Percentiles rank a stretch among this genome's conserved stretches.
phyloP scores from a whole-genome alignment of 2,329 filamentous ascomycete species.

The Sporothrix sp. region DNA sequence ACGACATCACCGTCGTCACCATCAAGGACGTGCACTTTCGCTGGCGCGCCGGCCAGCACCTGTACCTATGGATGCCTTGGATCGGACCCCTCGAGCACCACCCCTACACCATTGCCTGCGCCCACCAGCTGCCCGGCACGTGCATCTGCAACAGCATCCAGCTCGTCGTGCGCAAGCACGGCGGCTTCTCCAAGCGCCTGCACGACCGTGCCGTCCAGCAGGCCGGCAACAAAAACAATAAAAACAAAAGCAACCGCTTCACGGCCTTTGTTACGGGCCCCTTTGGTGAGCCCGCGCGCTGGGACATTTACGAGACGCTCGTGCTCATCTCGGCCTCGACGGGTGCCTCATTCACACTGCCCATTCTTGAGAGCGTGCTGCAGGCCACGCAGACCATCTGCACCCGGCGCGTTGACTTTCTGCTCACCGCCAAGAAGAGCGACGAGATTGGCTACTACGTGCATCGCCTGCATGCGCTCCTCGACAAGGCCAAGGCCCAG shows the following conservation, averaged over 20 bases:
- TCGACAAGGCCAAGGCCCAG: constrained; percentile 31
- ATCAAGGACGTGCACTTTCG: constrained; percentile 50
- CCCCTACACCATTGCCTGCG: constrained; percentile 52
- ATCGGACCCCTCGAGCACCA: constrained; percentile 47
- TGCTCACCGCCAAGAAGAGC: constrained; percentile 41
- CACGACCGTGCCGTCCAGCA: constrained; percentile 36
- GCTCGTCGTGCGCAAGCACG: constrained; percentile 46
- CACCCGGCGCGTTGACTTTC: constrained; percentile 42
- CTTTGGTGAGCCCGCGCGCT: constrained; percentile 44
- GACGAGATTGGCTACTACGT: constrained; percentile 49
- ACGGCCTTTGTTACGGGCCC: constrained; percentile 46
- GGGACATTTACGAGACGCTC: constrained; percentile 50
- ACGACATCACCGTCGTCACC: constrained; percentile 46
- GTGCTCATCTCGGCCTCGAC: constrained; percentile 53
- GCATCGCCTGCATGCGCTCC: constrained; percentile 36
- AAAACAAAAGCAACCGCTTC: too few relatives aligned
- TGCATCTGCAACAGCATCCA: constrained; percentile 52
- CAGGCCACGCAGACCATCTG: constrained; percentile 33
- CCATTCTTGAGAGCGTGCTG: constrained; percentile 47
- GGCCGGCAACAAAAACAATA: too few relatives aligned
- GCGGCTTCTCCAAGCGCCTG: constrained; percentile 47
- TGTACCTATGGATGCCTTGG: constrained; percentile 51
- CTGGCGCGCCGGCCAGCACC: constrained; percentile 50
- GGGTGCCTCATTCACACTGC: constrained; percentile 51
- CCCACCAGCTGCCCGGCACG: constrained; percentile 39